These are phyloP conservation scores for Royoungia palumana DNA, from an alignment of 768 basidiomycete species.

Conservation along the genomic window DNA sequence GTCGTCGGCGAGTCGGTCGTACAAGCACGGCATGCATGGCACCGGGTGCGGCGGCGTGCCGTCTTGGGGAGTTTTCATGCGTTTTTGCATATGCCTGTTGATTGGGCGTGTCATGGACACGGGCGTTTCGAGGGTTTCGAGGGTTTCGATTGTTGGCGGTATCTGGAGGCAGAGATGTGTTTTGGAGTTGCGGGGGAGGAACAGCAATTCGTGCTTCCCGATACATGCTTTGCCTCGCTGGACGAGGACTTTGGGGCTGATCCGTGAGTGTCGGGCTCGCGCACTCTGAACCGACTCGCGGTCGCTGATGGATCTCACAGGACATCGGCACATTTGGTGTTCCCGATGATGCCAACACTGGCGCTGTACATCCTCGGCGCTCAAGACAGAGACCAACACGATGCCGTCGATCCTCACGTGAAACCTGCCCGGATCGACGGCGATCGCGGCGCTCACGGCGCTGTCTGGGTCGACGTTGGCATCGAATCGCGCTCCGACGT, in stretches of 20 bases:
- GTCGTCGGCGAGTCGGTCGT: constrained; percentile 21
- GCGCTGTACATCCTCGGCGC: constrained; percentile 52
- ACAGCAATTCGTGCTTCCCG: constrained; percentile 55
- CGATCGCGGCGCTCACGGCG: not conserved
- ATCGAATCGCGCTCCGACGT: constrained; percentile 52
- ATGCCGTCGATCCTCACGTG: constrained; percentile 11
- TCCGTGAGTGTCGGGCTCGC: constrained; percentile 20
- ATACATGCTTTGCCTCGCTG: constrained; percentile 51
- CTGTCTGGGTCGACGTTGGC: constrained; percentile 45
- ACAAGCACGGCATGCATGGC: constrained; percentile 23
- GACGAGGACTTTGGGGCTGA: constrained; percentile 43
- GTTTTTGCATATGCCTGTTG: constrained; percentile 19
- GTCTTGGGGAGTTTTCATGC: constrained; percentile 27
- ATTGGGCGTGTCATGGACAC: too few species aligned
- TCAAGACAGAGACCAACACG: constrained; percentile 11
- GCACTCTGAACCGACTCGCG: not conserved
- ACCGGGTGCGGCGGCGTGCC: constrained; percentile 26
- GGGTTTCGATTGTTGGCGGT: constrained; percentile 44
- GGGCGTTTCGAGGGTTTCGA: constrained; percentile 16
- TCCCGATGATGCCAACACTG: constrained; percentile 52
- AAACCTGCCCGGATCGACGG: not conserved
- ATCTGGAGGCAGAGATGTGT: constrained; percentile 49
- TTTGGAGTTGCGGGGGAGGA: constrained; percentile 52
- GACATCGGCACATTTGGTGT: constrained; percentile 48
- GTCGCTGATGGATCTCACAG: constrained; percentile 23